Base-by-base conservation (phyloP, 1,139 yeast species). In the Magnusiomyces starmeri region DNA sequence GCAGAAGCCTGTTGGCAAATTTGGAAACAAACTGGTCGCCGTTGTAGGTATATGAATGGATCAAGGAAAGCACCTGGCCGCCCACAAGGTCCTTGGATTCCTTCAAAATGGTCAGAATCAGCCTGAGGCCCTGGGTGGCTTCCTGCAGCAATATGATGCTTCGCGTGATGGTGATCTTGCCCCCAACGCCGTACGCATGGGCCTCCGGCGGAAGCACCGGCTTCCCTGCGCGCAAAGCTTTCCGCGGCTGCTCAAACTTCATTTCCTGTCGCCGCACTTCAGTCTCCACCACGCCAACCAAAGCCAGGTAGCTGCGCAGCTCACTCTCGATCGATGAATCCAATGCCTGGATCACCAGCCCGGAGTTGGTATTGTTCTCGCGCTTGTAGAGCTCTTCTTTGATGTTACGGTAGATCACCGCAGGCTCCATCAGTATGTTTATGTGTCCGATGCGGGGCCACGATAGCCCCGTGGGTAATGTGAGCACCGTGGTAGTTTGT, bases 401-500 rank as follows among this genome's bases (percentile, higher is more conserved):
- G 41, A 86, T 65, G 51, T 70, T 68, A 53, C 75, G 75, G 67
- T 79, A 86, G 7, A 88, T 69, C 43, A 90, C 67, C 0, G 89
- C 94, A 1, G 88, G 83, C 65, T 90, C 97, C 46, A 85, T 70
- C 1, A 86, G 69, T 48, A 74, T 70, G 52, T 77, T 79, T 35
- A 87, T 65, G 25, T 83, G 60, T 0, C 82, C 81, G 41, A 84
- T 73, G 39, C 79, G 71, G 22, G 90, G 79, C 56, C 76, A 77
- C 24, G 82, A 78, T 12, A 86, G 66, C 37, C 72, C 68, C 0
- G 69, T 59, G 0, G 95, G 89, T 10, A 86, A 65, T 60, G 26
- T 62, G 41, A 57, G 43, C 22, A 51, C 53, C 34, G 58, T 50
- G 20, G 46, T 44, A 4, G 50, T 46, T 4, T 43, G 46, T n/a